A percentile compares a stretch with the other conserved stretches of the same genome.
Conservation (phyloP, 441 rosid genomes). For the Rhodomyrtus psidioides region DNA sequence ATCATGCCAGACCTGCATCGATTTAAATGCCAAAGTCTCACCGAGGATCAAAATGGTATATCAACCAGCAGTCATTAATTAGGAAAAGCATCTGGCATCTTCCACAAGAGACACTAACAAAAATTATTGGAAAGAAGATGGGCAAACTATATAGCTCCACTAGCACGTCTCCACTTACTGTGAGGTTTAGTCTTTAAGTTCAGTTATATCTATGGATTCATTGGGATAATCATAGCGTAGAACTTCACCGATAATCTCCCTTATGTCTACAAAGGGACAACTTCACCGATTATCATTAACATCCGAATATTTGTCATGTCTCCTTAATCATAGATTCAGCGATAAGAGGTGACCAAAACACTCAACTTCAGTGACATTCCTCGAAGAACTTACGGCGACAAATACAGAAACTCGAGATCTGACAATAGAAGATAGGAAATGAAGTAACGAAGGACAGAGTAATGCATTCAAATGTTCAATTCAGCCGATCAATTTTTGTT, state of each 20-base stretch:
- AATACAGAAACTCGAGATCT: not conserved
- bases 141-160: not conserved
- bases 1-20: constrained; percentile 50
- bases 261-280: not conserved
- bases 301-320: not conserved
- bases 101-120: not conserved
- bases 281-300: not conserved
- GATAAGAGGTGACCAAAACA: not conserved
- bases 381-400: not conserved
- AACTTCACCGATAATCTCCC: not conserved
- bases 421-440: not conserved
- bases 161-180: not conserved
- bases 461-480: not conserved
- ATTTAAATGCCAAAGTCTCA: not conserved
- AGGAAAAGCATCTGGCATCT: not conserved
- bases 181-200: not conserved
- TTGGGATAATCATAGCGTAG: not conserved
- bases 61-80: not conserved
- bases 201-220: not conserved
- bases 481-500: not conserved
- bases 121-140: not conserved
- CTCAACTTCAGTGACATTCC: not conserved
- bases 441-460: not conserved
- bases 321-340: not conserved
- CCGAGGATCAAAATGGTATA: not conserved